Evolutionary conservation across 495 filamentous ascomycete species (phyloP), one percentile per base, ranked within the genome.

Genomic region (Evansstolkia leycettana): DNA sequence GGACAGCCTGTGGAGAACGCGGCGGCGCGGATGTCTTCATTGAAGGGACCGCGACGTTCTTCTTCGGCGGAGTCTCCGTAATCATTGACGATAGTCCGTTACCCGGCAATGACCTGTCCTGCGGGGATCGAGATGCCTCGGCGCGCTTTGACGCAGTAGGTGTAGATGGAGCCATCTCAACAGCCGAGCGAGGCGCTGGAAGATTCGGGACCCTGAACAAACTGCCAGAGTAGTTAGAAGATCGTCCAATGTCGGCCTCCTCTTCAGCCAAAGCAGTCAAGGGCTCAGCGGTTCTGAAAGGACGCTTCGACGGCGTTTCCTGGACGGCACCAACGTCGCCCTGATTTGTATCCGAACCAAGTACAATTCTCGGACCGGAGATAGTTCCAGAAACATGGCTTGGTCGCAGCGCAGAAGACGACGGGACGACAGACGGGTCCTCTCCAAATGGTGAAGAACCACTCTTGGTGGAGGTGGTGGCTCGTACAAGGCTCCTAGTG

Each of bases 271-370:
- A 29, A 63, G 59, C 35, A 43, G 49, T 23, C 20, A 4, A 9
- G 9, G 20, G 9, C 20, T 9, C 20, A 23, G 5, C 20, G 9
- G 20, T 9, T 5, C 20, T 69, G 0, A 58, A 43, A 12, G 64
- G 49, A 12, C 65, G 57, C 2, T 65, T 64, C 0, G 73, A 69
- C 1, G 73, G 69, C 2, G 76, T 81, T 31, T 73, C 69, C 38
- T 66, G 56, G n/a, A 71, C 46, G 3, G 48, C 41, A 6, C 48
- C 47, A 28, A 48, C 37, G 40, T 55, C 41, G 28, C 17, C 26
- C n/a, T 31, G 27, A 7, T 17, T 15, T n/a, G 13, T n/a, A 32
- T 26, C 17, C 26, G 11, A 37, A 30, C 30, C 1, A 24, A 18
- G 17, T 30, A 16, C 9, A 10, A 23, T 23, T 23, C 20, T 23